Base-by-base conservation (phyloP, 345 rosid species). In the Xanthoceras sorbifolium region DNA sequence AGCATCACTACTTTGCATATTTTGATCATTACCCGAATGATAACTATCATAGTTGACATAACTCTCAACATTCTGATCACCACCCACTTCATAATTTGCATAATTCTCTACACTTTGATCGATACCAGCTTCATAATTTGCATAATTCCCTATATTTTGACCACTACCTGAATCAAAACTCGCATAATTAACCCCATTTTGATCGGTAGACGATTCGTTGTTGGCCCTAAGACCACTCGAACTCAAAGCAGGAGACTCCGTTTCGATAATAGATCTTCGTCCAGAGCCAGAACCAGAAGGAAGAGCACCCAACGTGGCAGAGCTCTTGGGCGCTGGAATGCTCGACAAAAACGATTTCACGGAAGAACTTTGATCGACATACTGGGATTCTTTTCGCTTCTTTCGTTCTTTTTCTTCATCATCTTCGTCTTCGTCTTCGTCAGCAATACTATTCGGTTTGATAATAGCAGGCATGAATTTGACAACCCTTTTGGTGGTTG, bases 321-420 rank as follows among this genome's bases (percentile, higher is more conserved):
- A 89, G 77, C 85, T 86, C 71, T 76, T 91, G 9, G 97, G 94
- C 1, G 94, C 94, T 1, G 98, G 97, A 66, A 97, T 87, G 63
- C 87, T 85, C 3, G 97, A 94, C 63, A 94, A 81, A 79, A 94
- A 91, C 2, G 97, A 91, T 40, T 50, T 88, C 15, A 88, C 97
- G 0, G 97, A 90, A 0, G 89, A 76, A 74, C 82, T 59, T 52
- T 82, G 82, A 0, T 81, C 52, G 31, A 64, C 76, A 3, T 68
- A 22, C 25, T 79, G 78, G 6, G 86, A 75, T 65, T 87, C 86
- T 62, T 76, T 84, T 32, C 82, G 81, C 54, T 72, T 86, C 69
- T 84, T 84, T 76, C 80, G 85, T 78, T 86, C 83, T 64, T 87
- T 85, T 64, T 85, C 87, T 9, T 83, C 88, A 4, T 87, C 87